Conservation (phyloP, 139 green algal genomes). For the Tetratostichococcus sp. region DNA sequence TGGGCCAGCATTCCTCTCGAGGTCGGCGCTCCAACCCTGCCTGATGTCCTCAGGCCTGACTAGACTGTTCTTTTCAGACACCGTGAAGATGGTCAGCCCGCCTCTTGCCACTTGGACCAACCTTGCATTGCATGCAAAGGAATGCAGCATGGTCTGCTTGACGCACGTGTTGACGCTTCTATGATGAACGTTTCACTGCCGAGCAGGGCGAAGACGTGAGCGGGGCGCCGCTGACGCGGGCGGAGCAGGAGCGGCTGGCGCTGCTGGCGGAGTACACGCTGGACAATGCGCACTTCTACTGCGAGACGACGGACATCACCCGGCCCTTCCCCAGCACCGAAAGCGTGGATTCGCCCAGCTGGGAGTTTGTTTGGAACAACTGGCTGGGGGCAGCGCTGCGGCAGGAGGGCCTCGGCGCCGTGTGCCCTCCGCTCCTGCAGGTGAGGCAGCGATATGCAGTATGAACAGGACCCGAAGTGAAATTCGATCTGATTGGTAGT, state of each 20-base stretch:
- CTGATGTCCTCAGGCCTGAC: too few relatives aligned
- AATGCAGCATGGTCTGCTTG: too few relatives aligned
- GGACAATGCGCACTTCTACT: constrained; percentile 89
- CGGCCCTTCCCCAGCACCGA: constrained; percentile 78
- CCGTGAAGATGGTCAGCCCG: too few relatives aligned
- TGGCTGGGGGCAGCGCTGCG: constrained; percentile 69
- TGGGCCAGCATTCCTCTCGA: constrained; percentile 80
- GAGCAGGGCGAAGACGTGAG: constrained; percentile 7
- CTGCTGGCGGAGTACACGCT: constrained; percentile 51
- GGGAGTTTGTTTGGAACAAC: constrained; percentile 89
- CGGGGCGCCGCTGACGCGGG: constrained; percentile 9
- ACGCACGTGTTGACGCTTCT: too few relatives aligned
- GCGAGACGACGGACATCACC: constrained; percentile 89
- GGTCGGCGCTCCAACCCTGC: constrained; percentile 20
- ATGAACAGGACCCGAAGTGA: too few relatives aligned
- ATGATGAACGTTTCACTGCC: too few relatives aligned
- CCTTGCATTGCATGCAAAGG: too few relatives aligned
- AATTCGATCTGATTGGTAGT: too few relatives aligned
- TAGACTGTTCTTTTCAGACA: too few relatives aligned
- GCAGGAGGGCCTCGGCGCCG: constrained; percentile 48
- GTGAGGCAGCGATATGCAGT: constrained; percentile 14
- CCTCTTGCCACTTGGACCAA: too few relatives aligned
- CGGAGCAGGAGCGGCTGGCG: constrained; percentile 39
- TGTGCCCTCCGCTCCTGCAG: constrained; percentile 86
- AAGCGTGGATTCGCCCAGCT: constrained; percentile 40